phyloP scores from a whole-genome alignment of 352 stramenopile genomes.

The Phytophthora lateralis region DNA sequence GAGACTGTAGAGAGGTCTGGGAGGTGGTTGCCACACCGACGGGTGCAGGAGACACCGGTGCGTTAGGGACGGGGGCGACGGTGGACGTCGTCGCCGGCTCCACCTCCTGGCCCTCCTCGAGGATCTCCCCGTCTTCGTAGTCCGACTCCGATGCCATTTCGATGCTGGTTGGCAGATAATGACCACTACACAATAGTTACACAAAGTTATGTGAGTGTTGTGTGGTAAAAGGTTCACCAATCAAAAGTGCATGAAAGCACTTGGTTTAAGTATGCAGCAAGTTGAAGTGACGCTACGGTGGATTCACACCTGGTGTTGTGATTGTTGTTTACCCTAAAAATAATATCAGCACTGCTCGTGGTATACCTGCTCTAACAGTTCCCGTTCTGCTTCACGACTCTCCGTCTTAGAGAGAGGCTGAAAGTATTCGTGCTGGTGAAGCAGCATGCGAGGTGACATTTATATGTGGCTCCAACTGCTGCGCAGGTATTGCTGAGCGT shows the following conservation, averaged over 20 bases:
- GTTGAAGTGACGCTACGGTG: neutral
- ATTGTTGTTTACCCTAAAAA: neutral
- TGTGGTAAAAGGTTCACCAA: neutral
- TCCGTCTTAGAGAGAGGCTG: slow-evolving; percentile 18
- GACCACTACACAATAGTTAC: neutral
- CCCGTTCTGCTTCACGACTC: slow-evolving; percentile 16
- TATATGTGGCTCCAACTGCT: neutral
- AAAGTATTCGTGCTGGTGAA: slow-evolving; percentile 30
- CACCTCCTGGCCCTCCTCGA: slow-evolving; percentile 66
- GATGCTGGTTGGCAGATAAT: slow-evolving; percentile 11
- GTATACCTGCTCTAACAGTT: no score
- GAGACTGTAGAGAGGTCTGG: slow-evolving; percentile 4
- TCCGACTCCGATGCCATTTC: slow-evolving; percentile 42
- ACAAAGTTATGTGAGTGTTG: neutral
- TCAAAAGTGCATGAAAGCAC: neutral
- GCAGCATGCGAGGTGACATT: slow-evolving; percentile 9
- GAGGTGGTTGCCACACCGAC: neutral
- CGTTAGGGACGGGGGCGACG: neutral
- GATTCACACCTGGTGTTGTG: no score
- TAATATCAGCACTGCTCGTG: neutral
- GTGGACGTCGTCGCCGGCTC: slow-evolving; percentile 5
- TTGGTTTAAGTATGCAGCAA: neutral
- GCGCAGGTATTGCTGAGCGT: slow-evolving; percentile 13
- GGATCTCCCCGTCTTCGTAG: slow-evolving; percentile 78
- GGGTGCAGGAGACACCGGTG: neutral